A percentile compares a stretch with the other conserved stretches of the same genome.
phyloP scores from a whole-genome alignment of 1,284 basidiomycete species.

The Golubevia pallescens region DNA sequence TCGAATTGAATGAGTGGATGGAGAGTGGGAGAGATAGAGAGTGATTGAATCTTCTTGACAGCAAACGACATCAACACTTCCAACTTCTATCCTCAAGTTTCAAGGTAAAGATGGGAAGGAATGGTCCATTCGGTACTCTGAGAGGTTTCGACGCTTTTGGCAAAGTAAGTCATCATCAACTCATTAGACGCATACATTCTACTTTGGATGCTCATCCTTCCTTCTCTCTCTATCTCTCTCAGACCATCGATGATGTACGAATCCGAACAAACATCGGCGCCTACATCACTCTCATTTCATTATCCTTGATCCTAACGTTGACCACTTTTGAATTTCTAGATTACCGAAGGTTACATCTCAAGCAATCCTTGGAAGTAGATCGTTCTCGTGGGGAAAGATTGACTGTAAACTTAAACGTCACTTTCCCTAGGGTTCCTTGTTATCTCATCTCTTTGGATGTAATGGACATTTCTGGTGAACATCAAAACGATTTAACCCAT shows the following conservation, averaged over 20 bases:
- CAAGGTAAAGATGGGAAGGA: conserved; percentile 37
- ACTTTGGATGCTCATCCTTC: neutral
- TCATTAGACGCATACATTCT: neutral
- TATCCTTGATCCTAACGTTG: conserved; percentile 88
- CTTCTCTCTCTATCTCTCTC: neutral
- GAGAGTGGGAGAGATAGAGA: no score
- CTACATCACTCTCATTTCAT: conserved; percentile 81
- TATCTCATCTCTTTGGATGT: conserved; percentile 79
- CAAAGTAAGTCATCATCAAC: conserved; percentile 74
- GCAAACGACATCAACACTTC: no score
- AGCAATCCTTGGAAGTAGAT: conserved; percentile 70
- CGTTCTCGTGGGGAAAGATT: conserved; percentile 91
- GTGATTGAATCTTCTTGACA: no score
- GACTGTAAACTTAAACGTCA: conserved; percentile 88
- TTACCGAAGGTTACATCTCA: conserved; percentile 78
- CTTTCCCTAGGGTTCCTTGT: conserved; percentile 95
- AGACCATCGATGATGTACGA: conserved; percentile 64
- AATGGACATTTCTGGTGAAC: conserved; percentile 97
- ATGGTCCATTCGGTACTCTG: conserved; percentile 45
- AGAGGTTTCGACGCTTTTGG: conserved; percentile 89
- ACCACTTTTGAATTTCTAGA: conserved; percentile 93
- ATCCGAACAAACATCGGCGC: conserved; percentile 60
- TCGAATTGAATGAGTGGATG: no score
- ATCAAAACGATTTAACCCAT: conserved; percentile 75
- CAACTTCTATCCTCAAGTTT: neutral